Conservation (phyloP, 495 filamentous ascomycete genomes). For the Poronia punctata region DNA sequence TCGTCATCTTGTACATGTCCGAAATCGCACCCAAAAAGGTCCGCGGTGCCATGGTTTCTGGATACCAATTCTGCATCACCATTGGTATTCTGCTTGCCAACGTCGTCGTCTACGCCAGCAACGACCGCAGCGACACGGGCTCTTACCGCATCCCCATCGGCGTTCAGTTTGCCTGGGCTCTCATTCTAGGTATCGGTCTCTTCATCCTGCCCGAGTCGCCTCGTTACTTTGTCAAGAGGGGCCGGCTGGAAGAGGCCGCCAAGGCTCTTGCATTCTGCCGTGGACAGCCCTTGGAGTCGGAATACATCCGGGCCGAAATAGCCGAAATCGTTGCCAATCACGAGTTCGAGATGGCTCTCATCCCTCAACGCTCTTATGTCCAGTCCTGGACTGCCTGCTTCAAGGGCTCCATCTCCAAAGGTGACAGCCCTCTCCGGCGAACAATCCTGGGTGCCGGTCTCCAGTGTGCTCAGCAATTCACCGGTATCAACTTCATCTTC, state of each 20-base stretch:
- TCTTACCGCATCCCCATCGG: conserved; percentile 68
- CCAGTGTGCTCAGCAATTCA: conserved; percentile 53
- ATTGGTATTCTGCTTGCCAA: conserved; percentile 61
- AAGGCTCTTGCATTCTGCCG: conserved; percentile 42
- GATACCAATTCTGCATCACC: conserved; percentile 67
- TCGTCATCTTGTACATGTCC: conserved; percentile 67
- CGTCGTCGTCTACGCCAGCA: conserved; percentile 57
- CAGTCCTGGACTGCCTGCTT: conserved; percentile 61
- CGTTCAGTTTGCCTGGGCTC: conserved; percentile 60
- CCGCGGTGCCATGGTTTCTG: conserved; percentile 61
- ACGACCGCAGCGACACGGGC: conserved; percentile 51
- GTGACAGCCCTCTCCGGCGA: conserved; percentile 58
- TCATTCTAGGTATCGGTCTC: conserved; percentile 52
- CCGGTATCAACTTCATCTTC: conserved; percentile 42
- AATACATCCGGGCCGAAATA: conserved; percentile 59
- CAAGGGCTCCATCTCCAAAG: conserved; percentile 50
- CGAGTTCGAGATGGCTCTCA: conserved; percentile 53
- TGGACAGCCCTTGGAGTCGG: conserved; percentile 51
- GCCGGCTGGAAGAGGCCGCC: conserved; percentile 49
- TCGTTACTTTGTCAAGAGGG: conserved; percentile 52
- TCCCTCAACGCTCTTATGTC: conserved; percentile 53
- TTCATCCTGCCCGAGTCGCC: conserved; percentile 52
- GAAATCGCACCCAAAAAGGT: conserved; percentile 59
- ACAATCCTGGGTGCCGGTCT: conserved; percentile 60
- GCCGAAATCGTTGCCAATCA: conserved; percentile 67